Percentiles rank a stretch among this genome's conserved stretches.
These are phyloP conservation scores for Heliamphora pulchella DNA, from an alignment of 179 eudicot species.

Conservation along the genomic window DNA sequence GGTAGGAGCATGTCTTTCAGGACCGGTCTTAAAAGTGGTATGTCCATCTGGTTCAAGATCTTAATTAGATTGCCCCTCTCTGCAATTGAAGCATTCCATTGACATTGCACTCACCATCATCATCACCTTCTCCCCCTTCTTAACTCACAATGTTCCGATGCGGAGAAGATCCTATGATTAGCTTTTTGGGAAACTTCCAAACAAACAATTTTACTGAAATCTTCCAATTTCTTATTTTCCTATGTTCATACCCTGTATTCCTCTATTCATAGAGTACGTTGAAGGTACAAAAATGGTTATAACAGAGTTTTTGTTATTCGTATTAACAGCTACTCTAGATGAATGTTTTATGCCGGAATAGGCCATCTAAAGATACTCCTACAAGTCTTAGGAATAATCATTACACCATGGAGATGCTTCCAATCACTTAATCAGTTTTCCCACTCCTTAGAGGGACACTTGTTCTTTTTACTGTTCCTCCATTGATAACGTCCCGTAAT, in stretches of 20 bases:
- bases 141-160: too few relatives aligned
- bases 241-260: too few relatives aligned
- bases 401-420: not conserved
- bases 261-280: too few relatives aligned
- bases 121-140: not conserved
- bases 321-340: too few relatives aligned
- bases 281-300: too few relatives aligned
- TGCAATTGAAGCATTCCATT: not conserved
- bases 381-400: not conserved
- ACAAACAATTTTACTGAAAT: too few relatives aligned
- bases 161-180: too few relatives aligned
- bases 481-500: not conserved
- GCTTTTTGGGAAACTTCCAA: too few relatives aligned
- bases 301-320: too few relatives aligned
- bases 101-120: not conserved
- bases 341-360: not conserved
- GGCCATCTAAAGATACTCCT: not conserved
- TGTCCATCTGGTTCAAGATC: not conserved
- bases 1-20: not conserved
- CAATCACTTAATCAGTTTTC: not conserved
- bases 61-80: not conserved
- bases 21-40: not conserved
- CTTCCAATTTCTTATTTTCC: too few relatives aligned
- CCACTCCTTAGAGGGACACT: not conserved
- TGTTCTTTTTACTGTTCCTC: not conserved